A percentile compares a stretch with the other conserved stretches of the same genome.
Evolutionary conservation across 2,329 filamentous ascomycete genomes (phyloP).

Genomic region (Phialemoniopsis sp.): DNA sequence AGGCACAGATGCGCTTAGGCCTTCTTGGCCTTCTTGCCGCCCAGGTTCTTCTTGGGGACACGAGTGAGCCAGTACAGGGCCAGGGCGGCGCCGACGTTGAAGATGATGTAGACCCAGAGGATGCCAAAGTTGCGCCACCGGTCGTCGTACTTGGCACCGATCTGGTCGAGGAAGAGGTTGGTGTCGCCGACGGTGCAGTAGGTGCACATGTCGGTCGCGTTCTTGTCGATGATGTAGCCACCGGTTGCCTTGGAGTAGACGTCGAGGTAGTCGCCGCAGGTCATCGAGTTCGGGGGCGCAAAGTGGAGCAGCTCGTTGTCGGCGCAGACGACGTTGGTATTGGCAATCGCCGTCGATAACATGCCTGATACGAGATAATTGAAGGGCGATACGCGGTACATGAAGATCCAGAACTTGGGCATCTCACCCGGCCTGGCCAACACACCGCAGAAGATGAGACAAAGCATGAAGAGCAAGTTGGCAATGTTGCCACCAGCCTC

Average conservation of each 20-base stretch:
- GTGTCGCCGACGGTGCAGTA: constrained; percentile 51
- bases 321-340: constrained; percentile 62
- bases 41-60: constrained; percentile 15
- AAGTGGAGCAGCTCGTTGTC: constrained; percentile 67
- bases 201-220: constrained; percentile 44
- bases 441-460: constrained; percentile 62
- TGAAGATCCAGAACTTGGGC: constrained; percentile 75
- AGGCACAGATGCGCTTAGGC: constrained; percentile 5
- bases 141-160: constrained; percentile 49
- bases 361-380: constrained; percentile 76
- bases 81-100: constrained; percentile 46
- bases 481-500: constrained; percentile 65
- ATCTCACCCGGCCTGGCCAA: constrained; percentile 53
- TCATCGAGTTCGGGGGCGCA: constrained; percentile 51
- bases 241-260: constrained; percentile 42
- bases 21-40: constrained; percentile 9
- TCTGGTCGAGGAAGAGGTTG: constrained; percentile 43
- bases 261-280: constrained; percentile 56
- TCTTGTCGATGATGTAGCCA: constrained; percentile 49
- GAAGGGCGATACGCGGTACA: constrained; percentile 79
- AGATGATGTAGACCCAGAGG: constrained; percentile 47
- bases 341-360: constrained; percentile 65
- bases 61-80: constrained; percentile 16
- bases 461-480: constrained; percentile 60
- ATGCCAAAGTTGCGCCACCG: constrained; percentile 68